These are phyloP conservation scores for Eimeria tenella DNA, from an alignment of 169 alveolate genomes.

Conservation along the genomic window DNA sequence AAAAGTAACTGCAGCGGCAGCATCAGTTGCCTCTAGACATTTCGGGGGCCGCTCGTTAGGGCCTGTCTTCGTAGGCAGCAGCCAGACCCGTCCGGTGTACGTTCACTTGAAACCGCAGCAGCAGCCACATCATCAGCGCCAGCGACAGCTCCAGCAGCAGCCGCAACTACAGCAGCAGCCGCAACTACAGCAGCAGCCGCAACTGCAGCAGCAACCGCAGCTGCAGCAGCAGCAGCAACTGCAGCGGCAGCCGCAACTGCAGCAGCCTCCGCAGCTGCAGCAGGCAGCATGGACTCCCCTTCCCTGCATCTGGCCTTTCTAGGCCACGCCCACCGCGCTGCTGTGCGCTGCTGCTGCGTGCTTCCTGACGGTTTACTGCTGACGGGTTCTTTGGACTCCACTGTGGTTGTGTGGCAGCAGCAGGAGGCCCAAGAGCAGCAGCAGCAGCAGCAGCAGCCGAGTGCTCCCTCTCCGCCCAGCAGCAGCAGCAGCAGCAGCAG, in stretches of 20 bases:
- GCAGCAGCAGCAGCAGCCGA: background rate
- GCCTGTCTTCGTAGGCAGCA: too few relatives aligned
- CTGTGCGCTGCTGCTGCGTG: constrained; percentile 65
- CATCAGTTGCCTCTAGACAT: background rate
- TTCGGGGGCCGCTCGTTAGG: too few relatives aligned
- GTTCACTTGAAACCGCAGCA: background rate
- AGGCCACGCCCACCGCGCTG: constrained; percentile 51
- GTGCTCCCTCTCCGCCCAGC: background rate
- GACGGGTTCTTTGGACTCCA: constrained; percentile 40
- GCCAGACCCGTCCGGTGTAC: background rate
- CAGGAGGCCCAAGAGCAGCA: constrained; percentile 37
- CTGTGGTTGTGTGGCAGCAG: constrained; percentile 41
- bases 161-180: constrained; percentile 44
- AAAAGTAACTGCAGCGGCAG: background rate
- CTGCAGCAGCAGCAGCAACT: background rate
- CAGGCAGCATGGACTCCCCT: constrained; percentile 22
- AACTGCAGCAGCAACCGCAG: background rate
- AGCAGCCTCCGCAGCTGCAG: constrained; percentile 17
- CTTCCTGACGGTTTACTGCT: constrained; percentile 33
- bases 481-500: constrained; percentile 34
- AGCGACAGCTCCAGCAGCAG: background rate
- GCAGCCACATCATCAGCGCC: background rate
- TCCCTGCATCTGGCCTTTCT: constrained; percentile 62
- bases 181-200: background rate
- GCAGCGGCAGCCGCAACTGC: constrained; percentile 38